These are phyloP conservation scores for Thermothielavioides terrestris DNA, from an alignment of 495 filamentous ascomycete species.

Conservation along the genomic window DNA sequence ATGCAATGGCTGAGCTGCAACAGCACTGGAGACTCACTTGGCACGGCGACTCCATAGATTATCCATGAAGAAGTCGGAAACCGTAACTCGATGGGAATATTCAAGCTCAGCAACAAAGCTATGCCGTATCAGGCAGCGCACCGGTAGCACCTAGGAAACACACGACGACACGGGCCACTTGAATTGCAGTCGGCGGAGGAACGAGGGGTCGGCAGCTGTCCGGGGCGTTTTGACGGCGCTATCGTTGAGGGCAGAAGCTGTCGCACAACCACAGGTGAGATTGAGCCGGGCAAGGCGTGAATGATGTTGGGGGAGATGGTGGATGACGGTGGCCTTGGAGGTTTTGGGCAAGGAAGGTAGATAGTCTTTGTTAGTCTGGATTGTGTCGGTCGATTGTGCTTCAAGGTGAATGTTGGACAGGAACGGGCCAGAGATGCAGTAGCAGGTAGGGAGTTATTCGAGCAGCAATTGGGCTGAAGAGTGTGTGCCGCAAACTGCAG, in stretches of 20 bases:
- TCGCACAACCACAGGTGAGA: no score
- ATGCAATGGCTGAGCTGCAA: not conserved
- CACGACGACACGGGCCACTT: not conserved
- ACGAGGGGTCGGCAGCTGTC: not conserved
- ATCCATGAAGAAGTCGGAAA: slow-evolving; percentile 33
- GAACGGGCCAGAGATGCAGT: no score
- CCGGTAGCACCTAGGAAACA: slow-evolving; percentile 5
- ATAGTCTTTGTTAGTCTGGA: slow-evolving; percentile 1
- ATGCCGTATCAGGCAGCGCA: slow-evolving; percentile 10
- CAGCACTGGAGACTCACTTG: slow-evolving; percentile 75
- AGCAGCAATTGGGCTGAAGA: not conserved
- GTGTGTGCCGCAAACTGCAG: not conserved
- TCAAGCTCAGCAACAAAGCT: slow-evolving; percentile 4
- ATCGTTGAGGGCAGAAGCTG: not conserved
- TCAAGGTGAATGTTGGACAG: no score
- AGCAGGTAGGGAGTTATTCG: no score
- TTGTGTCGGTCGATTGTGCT: no score
- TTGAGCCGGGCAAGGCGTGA: not conserved
- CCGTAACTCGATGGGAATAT: slow-evolving; percentile 20
- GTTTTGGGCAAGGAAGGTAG: no score
- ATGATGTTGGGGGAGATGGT: slow-evolving; percentile 11
- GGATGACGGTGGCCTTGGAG: not conserved
- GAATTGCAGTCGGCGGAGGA: not conserved
- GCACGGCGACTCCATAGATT: slow-evolving; percentile 82
- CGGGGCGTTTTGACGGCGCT: not conserved